Percentiles rank a stretch among this genome's conserved stretches.
Evolutionary conservation across 2,329 filamentous ascomycete species (phyloP).

Genomic region (Tolypocladium cylindrosporum): DNA sequence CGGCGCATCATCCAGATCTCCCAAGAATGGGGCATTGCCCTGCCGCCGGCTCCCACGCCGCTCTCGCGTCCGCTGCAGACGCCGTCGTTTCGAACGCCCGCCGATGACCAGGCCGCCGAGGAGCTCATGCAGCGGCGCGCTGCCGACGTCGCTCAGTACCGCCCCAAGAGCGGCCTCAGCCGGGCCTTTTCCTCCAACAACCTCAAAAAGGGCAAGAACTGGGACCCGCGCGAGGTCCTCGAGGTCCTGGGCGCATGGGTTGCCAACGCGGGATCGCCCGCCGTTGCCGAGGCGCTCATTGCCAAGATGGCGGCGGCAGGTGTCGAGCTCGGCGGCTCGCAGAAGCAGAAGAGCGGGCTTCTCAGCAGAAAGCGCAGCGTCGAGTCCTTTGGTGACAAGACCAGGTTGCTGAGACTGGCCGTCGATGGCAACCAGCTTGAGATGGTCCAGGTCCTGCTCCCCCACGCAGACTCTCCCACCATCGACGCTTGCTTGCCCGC

Average conservation of each 20-base stretch:
- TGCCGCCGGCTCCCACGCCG: conserved; percentile 28
- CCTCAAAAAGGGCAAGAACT: conserved; percentile 36
- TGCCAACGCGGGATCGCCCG: conserved; percentile 37
- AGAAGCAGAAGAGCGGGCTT: conserved; percentile 37
- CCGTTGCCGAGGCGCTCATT: conserved; percentile 46
- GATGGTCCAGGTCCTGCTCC: conserved; percentile 43
- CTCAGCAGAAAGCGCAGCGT: conserved; percentile 39
- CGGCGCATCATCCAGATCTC: conserved; percentile 40
- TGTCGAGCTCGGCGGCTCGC: conserved; percentile 38
- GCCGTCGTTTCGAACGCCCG: conserved; percentile 32
- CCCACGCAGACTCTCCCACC: conserved; percentile 39
- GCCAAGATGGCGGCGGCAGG: conserved; percentile 37
- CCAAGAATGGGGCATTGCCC: conserved; percentile 36
- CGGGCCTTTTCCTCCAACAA: conserved; percentile 26
- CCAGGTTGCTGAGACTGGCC: conserved; percentile 39
- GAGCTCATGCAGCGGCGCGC: conserved; percentile 39
- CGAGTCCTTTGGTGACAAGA: conserved; percentile 36
- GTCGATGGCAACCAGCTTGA: conserved; percentile 39
- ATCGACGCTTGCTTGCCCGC: conserved; percentile 39
- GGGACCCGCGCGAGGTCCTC: conserved; percentile 43
- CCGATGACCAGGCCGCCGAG: conserved; percentile 44
- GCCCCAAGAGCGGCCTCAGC: conserved; percentile 29
- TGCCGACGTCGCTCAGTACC: conserved; percentile 21
- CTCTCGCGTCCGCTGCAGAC: conserved; percentile 31
- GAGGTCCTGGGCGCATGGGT: conserved; percentile 40